These are phyloP conservation scores for Trichoderma sp. DNA, from an alignment of 2,329 filamentous ascomycete genomes.

Conservation along the genomic window DNA sequence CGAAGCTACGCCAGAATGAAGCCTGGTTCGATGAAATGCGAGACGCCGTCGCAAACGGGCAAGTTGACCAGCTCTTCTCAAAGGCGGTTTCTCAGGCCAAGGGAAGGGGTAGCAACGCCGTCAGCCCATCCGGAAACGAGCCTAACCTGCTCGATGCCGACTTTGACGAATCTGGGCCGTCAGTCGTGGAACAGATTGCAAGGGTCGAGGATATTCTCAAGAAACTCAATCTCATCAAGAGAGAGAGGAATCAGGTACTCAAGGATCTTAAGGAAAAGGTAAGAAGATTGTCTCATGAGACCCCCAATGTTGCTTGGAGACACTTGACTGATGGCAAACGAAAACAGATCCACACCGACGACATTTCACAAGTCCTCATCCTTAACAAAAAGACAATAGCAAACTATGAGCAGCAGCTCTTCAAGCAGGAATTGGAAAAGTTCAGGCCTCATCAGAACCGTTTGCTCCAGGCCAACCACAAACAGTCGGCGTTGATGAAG, in stretches of 20 bases:
- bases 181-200: slow-evolving; percentile 84
- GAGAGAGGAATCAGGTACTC: slow-evolving; percentile 84
- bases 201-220: slow-evolving; percentile 87
- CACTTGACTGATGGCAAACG: slow-evolving; percentile 24
- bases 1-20: slow-evolving; percentile 82
- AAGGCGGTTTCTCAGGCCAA: slow-evolving; percentile 78
- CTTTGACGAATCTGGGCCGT: slow-evolving; percentile 75
- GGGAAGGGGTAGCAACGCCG: slow-evolving; percentile 58
- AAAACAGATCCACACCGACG: slow-evolving; percentile 81
- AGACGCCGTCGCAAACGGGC: slow-evolving; percentile 78
- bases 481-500: slow-evolving; percentile 91
- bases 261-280: slow-evolving; percentile 99
- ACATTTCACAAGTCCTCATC: slow-evolving; percentile 96
- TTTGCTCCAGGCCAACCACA: slow-evolving; percentile 89
- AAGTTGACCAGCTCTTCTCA: slow-evolving; percentile 86
- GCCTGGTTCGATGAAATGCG: slow-evolving; percentile 94
- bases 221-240: slow-evolving; percentile 87
- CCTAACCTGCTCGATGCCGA: slow-evolving; percentile 87
- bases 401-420: slow-evolving; percentile 87
- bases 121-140: slow-evolving; percentile 61
- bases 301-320: not conserved
- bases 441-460: slow-evolving; percentile 91
- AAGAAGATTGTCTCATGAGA: slow-evolving; percentile 13
- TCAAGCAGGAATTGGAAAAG: slow-evolving; percentile 96
- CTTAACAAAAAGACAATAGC: slow-evolving; percentile 96